Base-by-base conservation (phyloP, 495 filamentous ascomycete species). In the Penicillium dipodomyicola region DNA sequence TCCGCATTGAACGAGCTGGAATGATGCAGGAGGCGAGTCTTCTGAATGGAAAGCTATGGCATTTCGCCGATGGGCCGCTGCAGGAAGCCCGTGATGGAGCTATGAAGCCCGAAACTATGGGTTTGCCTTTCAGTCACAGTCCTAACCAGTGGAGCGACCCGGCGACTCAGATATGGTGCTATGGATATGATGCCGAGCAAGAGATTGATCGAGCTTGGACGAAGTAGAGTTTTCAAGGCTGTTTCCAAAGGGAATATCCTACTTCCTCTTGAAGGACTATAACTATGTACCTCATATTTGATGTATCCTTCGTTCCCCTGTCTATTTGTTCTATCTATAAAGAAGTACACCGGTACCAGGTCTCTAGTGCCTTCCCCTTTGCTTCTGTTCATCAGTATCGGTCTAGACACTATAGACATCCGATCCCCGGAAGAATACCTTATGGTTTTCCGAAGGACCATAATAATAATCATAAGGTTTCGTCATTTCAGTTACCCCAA, bases 111-210 rank as follows among this genome's bases (percentile, higher is more conserved):
- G 70, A 69, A 42, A 54, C 43, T 1, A 11, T 57, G 19, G 65
- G 65, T 0, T 32, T 42, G 17, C 35, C 43, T 3, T 72, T 72
- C 23, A 40, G 27, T 23, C 65, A 67, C 48, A 80, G 77, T 58
- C 62, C 76, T n/a, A 80, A 80, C 57, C 73, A 78, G 49, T 79
- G 75, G 76, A 79, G 72, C 59, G 75, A 80, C 61, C 71, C 71
- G 10, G 65, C 72, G 4, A 80, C 75, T 0, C 69, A 74, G 57
- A 59, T 60, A 56, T 80, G 76, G 77, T 68, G 64, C 29, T 80
- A 77, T 70, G 72, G 67, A 17, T 80, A 80, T 69, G 75, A 79
- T 66, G 70, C 71, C 1, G 78, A 80, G 42, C 37, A 20, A n/a
- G 67, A 59, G 12, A 63, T 72, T 57, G 69, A 69, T 27, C 40